Evolutionary conservation across 768 basidiomycete genomes (phyloP).

Genomic region (Amyloporia xantha): DNA sequence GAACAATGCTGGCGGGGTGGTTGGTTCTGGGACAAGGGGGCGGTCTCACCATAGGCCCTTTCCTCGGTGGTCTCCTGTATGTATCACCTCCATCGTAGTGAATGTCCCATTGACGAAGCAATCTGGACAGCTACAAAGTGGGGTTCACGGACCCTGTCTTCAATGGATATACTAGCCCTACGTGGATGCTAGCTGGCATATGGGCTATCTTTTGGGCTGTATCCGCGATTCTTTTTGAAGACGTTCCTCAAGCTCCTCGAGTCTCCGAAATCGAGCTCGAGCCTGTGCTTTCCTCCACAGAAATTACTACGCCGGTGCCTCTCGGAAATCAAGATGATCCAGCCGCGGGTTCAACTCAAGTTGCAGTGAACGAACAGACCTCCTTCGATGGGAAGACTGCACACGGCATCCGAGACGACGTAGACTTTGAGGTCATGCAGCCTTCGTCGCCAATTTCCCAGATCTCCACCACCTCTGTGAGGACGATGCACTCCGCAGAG

Average conservation of each 20-base stretch:
- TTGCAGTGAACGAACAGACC: background rate
- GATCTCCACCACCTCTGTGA: background rate
- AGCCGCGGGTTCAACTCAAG: background rate
- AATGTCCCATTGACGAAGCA: background rate
- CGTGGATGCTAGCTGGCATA: slow-evolving; percentile 53
- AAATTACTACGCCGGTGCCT: slow-evolving; percentile 19
- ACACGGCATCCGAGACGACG: background rate
- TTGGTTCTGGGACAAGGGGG: slow-evolving; percentile 56
- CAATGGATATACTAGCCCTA: slow-evolving; percentile 64
- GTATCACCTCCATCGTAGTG: slow-evolving; percentile 1
- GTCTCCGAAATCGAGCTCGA: slow-evolving; percentile 7
- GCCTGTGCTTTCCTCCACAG: background rate
- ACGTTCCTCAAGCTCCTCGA: slow-evolving; percentile 17
- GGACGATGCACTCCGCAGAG: background rate
- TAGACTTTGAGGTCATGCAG: background rate
- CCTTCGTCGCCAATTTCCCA: background rate
- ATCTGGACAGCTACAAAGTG: slow-evolving; percentile 37
- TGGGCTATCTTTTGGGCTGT: slow-evolving; percentile 48
- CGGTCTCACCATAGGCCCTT: slow-evolving; percentile 59
- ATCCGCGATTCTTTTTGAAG: slow-evolving; percentile 26
- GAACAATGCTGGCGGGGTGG: slow-evolving; percentile 58
- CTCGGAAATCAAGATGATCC: slow-evolving; percentile 2
- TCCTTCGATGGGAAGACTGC: background rate
- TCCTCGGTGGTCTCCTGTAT: slow-evolving; percentile 52
- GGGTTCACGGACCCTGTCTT: slow-evolving; percentile 51